These are phyloP conservation scores for Candida schatavii DNA, from an alignment of 805 yeast species.

Conservation along the genomic window DNA sequence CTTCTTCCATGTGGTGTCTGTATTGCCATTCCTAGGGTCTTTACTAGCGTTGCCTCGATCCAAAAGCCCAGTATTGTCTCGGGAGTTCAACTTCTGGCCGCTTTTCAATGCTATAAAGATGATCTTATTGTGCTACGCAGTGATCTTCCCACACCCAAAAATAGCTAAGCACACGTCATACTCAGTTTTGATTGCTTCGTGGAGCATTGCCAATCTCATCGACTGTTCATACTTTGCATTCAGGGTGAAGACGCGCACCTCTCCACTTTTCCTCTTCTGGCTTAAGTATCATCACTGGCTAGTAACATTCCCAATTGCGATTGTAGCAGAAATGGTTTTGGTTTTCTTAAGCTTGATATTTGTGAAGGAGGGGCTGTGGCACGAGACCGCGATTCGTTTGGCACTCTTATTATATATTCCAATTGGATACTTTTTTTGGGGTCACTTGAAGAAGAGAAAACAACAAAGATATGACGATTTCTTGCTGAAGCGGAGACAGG, in stretches of 20 bases:
- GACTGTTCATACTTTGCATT: slow-evolving; percentile 36
- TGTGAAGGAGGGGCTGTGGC: slow-evolving; percentile 19
- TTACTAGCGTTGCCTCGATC: slow-evolving; percentile 10
- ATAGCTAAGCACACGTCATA: slow-evolving; percentile 42
- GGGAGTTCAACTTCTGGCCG: slow-evolving; percentile 17
- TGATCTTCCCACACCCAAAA: slow-evolving; percentile 40
- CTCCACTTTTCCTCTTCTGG: slow-evolving; percentile 36
- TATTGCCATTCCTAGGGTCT: slow-evolving; percentile 26
- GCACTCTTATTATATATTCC: slow-evolving; percentile 35
- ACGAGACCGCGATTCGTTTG: slow-evolving; percentile 25
- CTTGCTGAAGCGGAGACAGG: slow-evolving; percentile 18
- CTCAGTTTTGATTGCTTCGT: slow-evolving; percentile 33
- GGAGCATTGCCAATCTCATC: slow-evolving; percentile 33
- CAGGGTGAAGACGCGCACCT: slow-evolving; percentile 29
- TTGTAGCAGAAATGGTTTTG: slow-evolving; percentile 33
- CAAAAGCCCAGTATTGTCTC: not conserved
- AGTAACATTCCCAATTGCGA: slow-evolving; percentile 31
- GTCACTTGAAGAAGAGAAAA: slow-evolving; percentile 22
- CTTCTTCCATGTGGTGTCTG: slow-evolving; percentile 47
- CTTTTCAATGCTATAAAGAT: slow-evolving; percentile 27
- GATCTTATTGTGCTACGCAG: slow-evolving; percentile 40
- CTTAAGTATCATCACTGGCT: slow-evolving; percentile 33
- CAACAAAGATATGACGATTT: slow-evolving; percentile 17
- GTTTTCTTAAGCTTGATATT: slow-evolving; percentile 35
- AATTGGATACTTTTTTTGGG: slow-evolving; percentile 33